Evolutionary conservation across 306 rosid species (phyloP).

Genomic region (Prunus persica): DNA sequence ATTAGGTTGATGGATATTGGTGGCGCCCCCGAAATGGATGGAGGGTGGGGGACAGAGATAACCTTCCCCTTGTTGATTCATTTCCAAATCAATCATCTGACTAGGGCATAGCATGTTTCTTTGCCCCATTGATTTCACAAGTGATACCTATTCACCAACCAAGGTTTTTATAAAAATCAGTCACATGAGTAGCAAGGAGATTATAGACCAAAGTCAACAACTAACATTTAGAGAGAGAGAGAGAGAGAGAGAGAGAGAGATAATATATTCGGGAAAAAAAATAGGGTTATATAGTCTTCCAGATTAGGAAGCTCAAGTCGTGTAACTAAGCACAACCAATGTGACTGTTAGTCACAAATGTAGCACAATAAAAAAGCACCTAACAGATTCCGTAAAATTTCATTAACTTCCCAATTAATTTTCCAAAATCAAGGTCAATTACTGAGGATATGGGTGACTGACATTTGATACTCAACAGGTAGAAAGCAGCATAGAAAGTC

Average conservation of each 20-base stretch:
- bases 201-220: neutral
- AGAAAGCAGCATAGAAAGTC: neutral
- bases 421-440: neutral
- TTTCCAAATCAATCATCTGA: conserved; percentile 64
- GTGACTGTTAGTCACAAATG: neutral
- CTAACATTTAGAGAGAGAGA: neutral
- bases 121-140: conserved; percentile 49
- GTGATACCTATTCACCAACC: conserved; percentile 36
- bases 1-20: conserved; percentile 55
- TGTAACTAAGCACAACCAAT: neutral
- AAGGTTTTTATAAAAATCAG: conserved; percentile 19
- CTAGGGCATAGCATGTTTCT: conserved; percentile 35
- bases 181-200: conserved; percentile 12
- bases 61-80: conserved; percentile 66
- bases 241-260: too few species aligned
- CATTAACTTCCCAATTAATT: neutral
- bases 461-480: neutral
- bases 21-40: conserved; percentile 38
- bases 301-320: neutral
- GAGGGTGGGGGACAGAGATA: conserved; percentile 62
- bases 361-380: neutral
- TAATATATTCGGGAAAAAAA: neutral
- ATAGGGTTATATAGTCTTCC: neutral
- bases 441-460: neutral
- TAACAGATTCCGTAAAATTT: neutral